phyloP scores from a whole-genome alignment of 176 grass and related monocot genomes.

The Cocos nucifera region DNA sequence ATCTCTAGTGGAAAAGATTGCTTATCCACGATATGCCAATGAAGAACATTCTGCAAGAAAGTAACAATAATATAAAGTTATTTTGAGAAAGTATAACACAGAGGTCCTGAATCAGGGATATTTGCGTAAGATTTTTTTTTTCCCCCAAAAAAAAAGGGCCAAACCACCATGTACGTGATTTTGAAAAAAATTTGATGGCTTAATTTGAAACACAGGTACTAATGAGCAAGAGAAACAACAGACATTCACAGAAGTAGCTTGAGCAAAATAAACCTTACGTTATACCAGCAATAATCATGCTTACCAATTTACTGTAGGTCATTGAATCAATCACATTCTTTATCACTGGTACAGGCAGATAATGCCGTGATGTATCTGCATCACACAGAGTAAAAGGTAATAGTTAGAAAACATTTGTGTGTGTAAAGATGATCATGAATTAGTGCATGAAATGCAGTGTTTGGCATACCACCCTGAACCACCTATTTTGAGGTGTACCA shows the following conservation, averaged over 20 bases:
- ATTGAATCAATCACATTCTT: conserved; percentile 96
- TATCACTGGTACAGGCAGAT: conserved; percentile 60
- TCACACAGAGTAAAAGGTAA: conserved; percentile 12
- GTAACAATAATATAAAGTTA: neutral
- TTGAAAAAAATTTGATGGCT: too few relatives aligned
- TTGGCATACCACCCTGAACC: too few relatives aligned
- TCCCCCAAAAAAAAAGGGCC: too few relatives aligned
- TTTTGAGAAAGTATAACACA: conserved; percentile 18
- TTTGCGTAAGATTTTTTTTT: too few relatives aligned
- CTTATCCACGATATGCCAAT: conserved; percentile 86
- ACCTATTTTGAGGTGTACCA: too few relatives aligned
- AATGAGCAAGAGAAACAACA: too few relatives aligned
- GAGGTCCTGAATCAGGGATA: neutral
- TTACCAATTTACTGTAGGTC: conserved; percentile 92
- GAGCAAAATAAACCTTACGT: too few relatives aligned
- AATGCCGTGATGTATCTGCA: conserved; percentile 88
- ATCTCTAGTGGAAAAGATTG: conserved; percentile 90
- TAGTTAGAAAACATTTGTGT: neutral
- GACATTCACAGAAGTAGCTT: too few relatives aligned
- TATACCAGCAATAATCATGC: neutral
- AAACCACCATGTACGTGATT: too few relatives aligned
- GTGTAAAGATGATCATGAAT: too few relatives aligned
- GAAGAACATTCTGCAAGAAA: conserved; percentile 68
- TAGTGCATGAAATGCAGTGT: too few relatives aligned
- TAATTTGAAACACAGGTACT: too few relatives aligned